Evolutionary conservation across 306 rosid genomes (phyloP).

Genomic region (Pterocarpus santalinus): DNA sequence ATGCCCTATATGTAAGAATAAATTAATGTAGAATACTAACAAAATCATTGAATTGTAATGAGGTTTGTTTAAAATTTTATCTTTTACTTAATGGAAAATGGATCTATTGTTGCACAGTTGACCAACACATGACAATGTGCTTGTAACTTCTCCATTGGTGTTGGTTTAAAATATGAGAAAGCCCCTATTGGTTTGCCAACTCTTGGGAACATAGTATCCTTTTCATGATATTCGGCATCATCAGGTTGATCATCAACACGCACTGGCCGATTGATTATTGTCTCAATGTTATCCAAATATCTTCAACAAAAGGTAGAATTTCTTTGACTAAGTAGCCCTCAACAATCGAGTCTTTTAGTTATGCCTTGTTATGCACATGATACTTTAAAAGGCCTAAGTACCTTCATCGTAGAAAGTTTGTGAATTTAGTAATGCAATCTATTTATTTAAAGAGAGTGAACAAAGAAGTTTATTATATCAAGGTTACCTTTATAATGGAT

Average conservation of each 20-base stretch:
- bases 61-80: background rate
- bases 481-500: background rate
- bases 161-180: background rate
- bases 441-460: background rate
- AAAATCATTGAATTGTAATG: background rate
- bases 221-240: background rate
- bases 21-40: background rate
- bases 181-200: background rate
- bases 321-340: background rate
- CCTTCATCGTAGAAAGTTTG: background rate
- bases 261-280: background rate
- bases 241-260: background rate
- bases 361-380: background rate
- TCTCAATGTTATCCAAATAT: background rate
- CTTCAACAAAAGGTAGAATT: background rate
- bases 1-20: background rate
- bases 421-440: background rate
- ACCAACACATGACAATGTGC: conserved; percentile 11
- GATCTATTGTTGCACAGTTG: background rate
- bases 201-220: background rate
- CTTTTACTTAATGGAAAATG: background rate
- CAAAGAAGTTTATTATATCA: background rate
- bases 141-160: background rate
- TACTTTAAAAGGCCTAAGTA: background rate
- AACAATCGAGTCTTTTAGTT: background rate